Base-by-base conservation (phyloP, 805 yeast species). In the Candida yuanshanica region DNA sequence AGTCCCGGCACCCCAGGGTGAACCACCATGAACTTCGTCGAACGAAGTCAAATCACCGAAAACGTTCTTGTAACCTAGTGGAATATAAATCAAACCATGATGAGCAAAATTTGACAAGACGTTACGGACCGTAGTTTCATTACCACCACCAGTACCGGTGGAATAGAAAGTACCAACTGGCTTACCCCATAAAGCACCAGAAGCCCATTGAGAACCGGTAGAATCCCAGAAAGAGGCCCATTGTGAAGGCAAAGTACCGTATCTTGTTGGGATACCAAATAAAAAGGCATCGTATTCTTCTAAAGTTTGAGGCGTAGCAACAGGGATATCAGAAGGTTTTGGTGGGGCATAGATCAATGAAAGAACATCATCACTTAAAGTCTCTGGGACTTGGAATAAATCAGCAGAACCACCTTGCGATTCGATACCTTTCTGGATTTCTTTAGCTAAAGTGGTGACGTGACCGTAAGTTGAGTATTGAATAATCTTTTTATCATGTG, bases 1-100 rank as follows among this genome's bases (percentile, higher is more conserved):
- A 29, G 85, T 67, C 51, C 95, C 95, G 31, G 95, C 81, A 59
- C 95, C 95, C 87, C 89, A 87, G 36, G 95, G 78, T 18, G 88
- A 75, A 38, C 83, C 83, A 47, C 95, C 95, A 57, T 83, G 93
- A 34, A 77, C 71, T 65, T 83, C 87, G 3, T 72, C 75, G 32
- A 79, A 53, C 61, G 70, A 69, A 29, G 83, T 63, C 44, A 81
- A 53, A 48, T 71, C 71, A 9, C 72, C 71, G 62, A 80, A 81
- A 8, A 73, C 68, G 43, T 68, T 60, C 42, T 69, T 72, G 64
- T 79, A 85, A 44, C 95, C 95, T 50, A 85, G 67, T 44, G 95
- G 95, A 38, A 85, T 75, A 60, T 61, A 85, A 39, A 80, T 72
- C 65, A 85, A 69, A 51, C 95, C 95, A 52, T 85, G 93, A 59